phyloP scores from a whole-genome alignment of 2,329 filamentous ascomycete genomes.

The Hyphodiscus sp. region DNA sequence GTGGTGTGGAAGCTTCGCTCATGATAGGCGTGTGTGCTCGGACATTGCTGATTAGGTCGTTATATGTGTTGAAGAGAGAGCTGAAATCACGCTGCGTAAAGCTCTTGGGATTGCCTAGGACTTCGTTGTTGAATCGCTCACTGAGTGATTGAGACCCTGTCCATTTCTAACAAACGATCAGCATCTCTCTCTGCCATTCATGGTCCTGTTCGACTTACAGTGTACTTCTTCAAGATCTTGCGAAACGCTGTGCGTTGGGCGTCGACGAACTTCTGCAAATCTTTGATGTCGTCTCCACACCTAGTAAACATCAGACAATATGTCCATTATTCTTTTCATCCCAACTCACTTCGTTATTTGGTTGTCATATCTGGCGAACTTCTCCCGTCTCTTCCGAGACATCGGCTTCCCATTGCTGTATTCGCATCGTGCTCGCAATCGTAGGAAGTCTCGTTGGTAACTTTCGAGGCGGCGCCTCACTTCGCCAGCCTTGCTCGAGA shows the following conservation, averaged over 20 bases:
- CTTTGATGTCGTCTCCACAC: constrained; percentile 65
- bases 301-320: constrained; percentile 26
- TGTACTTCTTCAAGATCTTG: constrained; percentile 82
- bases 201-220: constrained; percentile 36
- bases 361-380: constrained; percentile 25
- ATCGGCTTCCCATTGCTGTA: constrained; percentile 19
- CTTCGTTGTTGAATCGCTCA: constrained; percentile 57
- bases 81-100: constrained; percentile 64
- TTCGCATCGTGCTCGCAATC: constrained; percentile 22
- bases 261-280: constrained; percentile 63
- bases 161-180: constrained; percentile 57
- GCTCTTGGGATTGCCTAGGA: constrained; percentile 61
- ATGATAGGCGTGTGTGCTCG: constrained; percentile 33
- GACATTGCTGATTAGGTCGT: constrained; percentile 42
- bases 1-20: constrained; percentile 18
- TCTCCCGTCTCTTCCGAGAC: constrained; percentile 23
- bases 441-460: constrained; percentile 19
- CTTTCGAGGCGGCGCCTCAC: constrained; percentile 51
- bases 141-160: constrained; percentile 63
- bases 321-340: background rate
- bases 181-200: background rate
- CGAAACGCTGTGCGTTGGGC: constrained; percentile 71
- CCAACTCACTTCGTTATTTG: constrained; percentile 24
- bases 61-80: constrained; percentile 43
- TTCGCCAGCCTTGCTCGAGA: constrained; percentile 73